These are phyloP conservation scores for Cyclospora cayetanensis DNA, from an alignment of 169 alveolate species.

Conservation along the genomic window DNA sequence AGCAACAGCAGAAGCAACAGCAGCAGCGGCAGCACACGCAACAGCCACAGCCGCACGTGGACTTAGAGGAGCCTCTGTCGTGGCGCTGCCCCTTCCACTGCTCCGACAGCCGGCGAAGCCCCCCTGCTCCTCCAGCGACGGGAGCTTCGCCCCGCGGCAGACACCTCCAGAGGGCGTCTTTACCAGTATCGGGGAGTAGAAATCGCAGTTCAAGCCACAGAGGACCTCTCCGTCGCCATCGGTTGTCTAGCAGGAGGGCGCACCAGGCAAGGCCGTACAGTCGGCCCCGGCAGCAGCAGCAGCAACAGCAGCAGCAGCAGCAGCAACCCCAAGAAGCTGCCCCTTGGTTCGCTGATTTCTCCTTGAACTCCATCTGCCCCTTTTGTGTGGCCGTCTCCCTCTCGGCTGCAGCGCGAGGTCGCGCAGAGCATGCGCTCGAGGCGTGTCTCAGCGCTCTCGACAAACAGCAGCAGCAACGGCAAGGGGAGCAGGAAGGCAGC, in stretches of 20 bases:
- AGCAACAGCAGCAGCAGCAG: slow-evolving; percentile 47
- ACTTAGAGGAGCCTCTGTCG: neutral
- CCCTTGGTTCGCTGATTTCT: neutral
- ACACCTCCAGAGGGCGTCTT: slow-evolving; percentile 8
- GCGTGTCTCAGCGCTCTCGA: neutral
- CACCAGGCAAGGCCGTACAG: neutral
- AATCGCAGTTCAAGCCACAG: slow-evolving; percentile 31
- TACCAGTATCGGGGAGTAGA: neutral
- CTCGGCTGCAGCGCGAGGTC: slow-evolving; percentile 14
- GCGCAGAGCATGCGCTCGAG: slow-evolving; percentile 3
- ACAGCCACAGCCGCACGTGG: slow-evolving; percentile 7
- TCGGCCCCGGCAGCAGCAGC: slow-evolving; percentile 16
- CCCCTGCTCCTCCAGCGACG: neutral
- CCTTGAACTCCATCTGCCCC: neutral
- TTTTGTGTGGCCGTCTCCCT: neutral
- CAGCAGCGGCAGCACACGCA: slow-evolving; percentile 7
- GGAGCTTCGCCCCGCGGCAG: neutral
- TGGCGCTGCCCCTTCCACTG: slow-evolving; percentile 45
- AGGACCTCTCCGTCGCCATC: slow-evolving; percentile 32
- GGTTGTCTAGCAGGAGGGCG: neutral
- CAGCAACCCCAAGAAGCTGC: slow-evolving; percentile 14
- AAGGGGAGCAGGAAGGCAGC: neutral
- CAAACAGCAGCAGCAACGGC: slow-evolving; percentile 24
- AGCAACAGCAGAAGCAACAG: neutral
- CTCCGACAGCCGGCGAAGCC: neutral